Evolutionary conservation across 352 stramenopile genomes (phyloP), one percentile per base, ranked within the genome.

Genomic region (Globisporangium megalacanthum): DNA sequence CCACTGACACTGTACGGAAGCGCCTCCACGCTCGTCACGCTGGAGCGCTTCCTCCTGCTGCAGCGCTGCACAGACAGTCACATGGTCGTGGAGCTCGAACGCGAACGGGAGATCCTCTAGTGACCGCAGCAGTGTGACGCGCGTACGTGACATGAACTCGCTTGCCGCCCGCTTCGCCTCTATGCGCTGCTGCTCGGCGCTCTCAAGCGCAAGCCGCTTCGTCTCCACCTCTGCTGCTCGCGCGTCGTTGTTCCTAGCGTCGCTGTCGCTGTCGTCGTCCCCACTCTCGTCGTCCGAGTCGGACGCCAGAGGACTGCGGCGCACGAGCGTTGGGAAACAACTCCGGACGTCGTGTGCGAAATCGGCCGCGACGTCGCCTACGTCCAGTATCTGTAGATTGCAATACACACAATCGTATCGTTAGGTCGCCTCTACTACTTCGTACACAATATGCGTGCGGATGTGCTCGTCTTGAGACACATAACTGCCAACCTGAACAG

Each of bases 241-340:
- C n/a, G 9, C 9, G 31, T 47, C 35, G 20, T 37, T 36, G 6
- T 17, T 33, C 35, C 14, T 49, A 29, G 17, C 15, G 15, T 13
- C 36, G 42, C 19, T 61, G 41, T 25, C 44, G n/a, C 52, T 15
- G 4, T 46, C 54, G 0, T 62, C 45, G 11, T 35, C 50, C 0
- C 31, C 41, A 3, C 67, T 54, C n/a, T 49, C 53, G 45, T 72
- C 56, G 53, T 68, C 72, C 19, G 61, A 72, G 53, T 79, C 64
- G 20, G 54, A 54, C 8, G 66, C 59, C 52, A 87, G 54, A 8
- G 69, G 75, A 52, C 72, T 86, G 49, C 61, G 65, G 31, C 74
- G 72, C 61, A 89, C 74, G 15, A 92, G 60, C 36, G 66, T 86
- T 4, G 82, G 82, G 58, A 92, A 92, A 50, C 79, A 89, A 17